These are phyloP conservation scores for Chlamydomonas sp. DNA, from an alignment of 139 green algal genomes.

Conservation along the genomic window DNA sequence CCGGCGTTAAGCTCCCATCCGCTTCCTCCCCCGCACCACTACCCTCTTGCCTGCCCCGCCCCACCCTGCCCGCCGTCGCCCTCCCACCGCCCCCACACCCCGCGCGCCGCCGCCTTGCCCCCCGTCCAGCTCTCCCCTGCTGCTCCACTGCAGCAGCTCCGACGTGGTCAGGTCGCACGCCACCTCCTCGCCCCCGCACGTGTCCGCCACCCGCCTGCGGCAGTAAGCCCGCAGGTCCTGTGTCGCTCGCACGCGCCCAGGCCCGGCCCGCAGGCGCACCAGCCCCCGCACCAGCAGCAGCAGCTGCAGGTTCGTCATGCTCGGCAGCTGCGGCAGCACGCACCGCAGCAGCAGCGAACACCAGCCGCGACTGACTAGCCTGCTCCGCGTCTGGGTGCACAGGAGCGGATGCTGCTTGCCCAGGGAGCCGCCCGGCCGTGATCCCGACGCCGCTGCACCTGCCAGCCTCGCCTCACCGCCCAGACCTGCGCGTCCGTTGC, in stretches of 20 bases:
- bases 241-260: neutral
- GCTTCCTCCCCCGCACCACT: no score
- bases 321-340: slow-evolving; percentile 23
- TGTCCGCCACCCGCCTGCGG: slow-evolving; percentile 1
- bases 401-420: neutral
- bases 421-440: neutral
- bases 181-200: neutral
- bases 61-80: no score
- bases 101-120: neutral
- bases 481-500: neutral
- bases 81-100: no score
- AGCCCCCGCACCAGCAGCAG: neutral
- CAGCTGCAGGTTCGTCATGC: slow-evolving; percentile 10
- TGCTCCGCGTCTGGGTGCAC: neutral
- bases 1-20: no score
- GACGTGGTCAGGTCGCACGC: slow-evolving; percentile 15
- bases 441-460: neutral
- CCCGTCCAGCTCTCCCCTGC: neutral
- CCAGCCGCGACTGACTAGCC: neutral
- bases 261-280: neutral
- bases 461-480: neutral
- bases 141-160: neutral
- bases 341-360: neutral
- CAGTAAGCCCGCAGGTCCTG: slow-evolving; percentile 2
- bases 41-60: neutral